Percentiles rank a stretch among this genome's conserved stretches.
Conservation (phyloP, 2,329 filamentous ascomycete genomes). For the Coniochaeta sp. region DNA sequence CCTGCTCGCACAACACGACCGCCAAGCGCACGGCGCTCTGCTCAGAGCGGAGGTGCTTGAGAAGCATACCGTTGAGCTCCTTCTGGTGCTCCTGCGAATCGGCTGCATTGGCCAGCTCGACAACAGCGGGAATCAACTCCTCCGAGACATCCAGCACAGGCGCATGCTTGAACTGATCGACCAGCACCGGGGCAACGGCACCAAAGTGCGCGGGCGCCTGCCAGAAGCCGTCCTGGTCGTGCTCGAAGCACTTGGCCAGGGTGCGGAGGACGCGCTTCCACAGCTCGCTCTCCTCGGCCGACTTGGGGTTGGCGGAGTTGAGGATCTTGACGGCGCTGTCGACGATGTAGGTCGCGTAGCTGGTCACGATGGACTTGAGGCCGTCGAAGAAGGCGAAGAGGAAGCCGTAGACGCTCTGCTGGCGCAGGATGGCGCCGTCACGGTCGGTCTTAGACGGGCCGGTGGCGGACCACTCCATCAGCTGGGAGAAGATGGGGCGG, state of each 20-base stretch:
- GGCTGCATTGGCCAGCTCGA: constrained; percentile 71
- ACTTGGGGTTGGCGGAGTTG: constrained; percentile 31
- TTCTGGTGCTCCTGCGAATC: constrained; percentile 88
- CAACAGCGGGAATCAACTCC: constrained; percentile 66
- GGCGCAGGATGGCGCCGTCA: constrained; percentile 51
- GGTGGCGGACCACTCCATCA: constrained; percentile 73
- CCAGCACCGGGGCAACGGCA: constrained; percentile 61
- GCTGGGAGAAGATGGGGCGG: constrained; percentile 77
- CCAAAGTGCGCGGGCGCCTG: constrained; percentile 83
- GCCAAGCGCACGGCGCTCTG: constrained; percentile 67
- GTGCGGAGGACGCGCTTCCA: constrained; percentile 66
- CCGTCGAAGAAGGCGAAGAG: constrained; percentile 71
- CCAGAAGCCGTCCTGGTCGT: constrained; percentile 96
- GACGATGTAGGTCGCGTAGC: constrained; percentile 79
- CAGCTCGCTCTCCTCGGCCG: constrained; percentile 49
- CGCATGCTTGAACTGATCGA: constrained; percentile 55
- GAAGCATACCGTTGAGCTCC: constrained; percentile 71
- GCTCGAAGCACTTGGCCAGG: constrained; percentile 68
- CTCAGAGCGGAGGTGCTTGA: constrained; percentile 72
- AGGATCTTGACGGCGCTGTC: constrained; percentile 67
- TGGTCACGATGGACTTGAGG: constrained; percentile 90
- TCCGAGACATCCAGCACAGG: constrained; percentile 32
- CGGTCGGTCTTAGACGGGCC: constrained; percentile 57
- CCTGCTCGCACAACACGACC: constrained; percentile 75
- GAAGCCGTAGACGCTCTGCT: constrained; percentile 77